Percentiles rank a stretch among this genome's conserved stretches.
Conservation (phyloP, 2,329 filamentous ascomycete genomes). For the Dryadomyces quercus-mongolicae region DNA sequence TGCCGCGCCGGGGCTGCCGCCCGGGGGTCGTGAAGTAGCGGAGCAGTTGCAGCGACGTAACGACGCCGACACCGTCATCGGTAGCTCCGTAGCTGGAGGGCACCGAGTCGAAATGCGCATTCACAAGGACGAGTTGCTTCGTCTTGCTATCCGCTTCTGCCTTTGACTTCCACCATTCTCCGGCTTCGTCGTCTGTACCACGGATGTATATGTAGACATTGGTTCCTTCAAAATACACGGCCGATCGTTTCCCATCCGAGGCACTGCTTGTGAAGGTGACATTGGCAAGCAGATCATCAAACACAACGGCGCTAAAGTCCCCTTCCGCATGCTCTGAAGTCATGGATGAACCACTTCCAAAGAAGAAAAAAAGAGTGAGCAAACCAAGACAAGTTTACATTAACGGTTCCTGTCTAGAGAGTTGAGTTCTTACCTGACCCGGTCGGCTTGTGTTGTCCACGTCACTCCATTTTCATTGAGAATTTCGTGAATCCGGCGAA, state of each 20-base stretch:
- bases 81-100: constrained; percentile 88
- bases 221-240: constrained; percentile 79
- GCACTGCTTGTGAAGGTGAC: constrained; percentile 47
- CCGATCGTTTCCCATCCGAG: constrained; percentile 17
- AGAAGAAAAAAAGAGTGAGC: not conserved
- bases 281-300: constrained; percentile 71
- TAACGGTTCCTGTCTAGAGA: not conserved
- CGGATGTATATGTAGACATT: constrained; percentile 90
- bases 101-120: constrained; percentile 87
- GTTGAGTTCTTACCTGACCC: not conserved
- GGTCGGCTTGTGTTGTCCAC: constrained; percentile 27
- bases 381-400: not conserved
- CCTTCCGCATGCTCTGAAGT: constrained; percentile 5
- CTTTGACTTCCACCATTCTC: constrained; percentile 53
- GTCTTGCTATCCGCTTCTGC: constrained; percentile 22
- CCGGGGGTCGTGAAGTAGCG: constrained; percentile 68
- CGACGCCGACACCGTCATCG: constrained; percentile 82
- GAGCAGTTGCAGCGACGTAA: constrained; percentile 75
- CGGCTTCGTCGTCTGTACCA: constrained; percentile 60
- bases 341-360: not conserved
- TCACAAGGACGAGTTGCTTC: constrained; percentile 75
- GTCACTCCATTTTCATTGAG: constrained; percentile 45
- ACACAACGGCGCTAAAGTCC: constrained; percentile 38
- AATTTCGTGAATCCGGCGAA: constrained; percentile 59
- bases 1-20: constrained; percentile 63